phyloP scores from a whole-genome alignment of 2,329 filamentous ascomycete species.

The Cercospora berteroae region DNA sequence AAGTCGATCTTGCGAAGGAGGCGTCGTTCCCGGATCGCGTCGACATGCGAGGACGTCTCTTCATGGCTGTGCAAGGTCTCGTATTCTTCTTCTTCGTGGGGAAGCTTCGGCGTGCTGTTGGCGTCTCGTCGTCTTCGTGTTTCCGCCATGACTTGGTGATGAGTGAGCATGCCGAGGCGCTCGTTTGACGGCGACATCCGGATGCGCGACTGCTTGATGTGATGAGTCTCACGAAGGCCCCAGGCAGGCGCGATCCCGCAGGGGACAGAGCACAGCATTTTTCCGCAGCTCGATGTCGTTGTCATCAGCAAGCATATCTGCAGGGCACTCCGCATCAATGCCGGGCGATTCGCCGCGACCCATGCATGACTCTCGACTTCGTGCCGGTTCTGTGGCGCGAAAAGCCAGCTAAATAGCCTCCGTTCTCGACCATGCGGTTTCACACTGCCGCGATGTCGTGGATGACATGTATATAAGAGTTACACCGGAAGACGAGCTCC shows the following conservation, averaged over 20 bases:
- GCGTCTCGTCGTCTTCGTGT: background rate
- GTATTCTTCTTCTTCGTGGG: background rate
- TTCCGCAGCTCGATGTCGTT: background rate
- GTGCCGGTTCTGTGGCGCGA: background rate
- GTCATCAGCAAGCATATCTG: background rate
- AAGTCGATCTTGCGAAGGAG: conserved; percentile 65
- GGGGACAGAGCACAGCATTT: background rate
- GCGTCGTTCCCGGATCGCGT: conserved; percentile 38
- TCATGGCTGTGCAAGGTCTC: background rate
- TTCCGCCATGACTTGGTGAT: background rate
- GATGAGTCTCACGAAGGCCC: background rate
- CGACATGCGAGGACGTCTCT: background rate
- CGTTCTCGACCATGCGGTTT: background rate
- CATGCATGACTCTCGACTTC: background rate
- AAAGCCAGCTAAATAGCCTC: conserved; percentile 1
- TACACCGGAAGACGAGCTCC: background rate
- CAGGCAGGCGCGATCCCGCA: background rate
- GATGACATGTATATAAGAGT: background rate
- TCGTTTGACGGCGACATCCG: background rate
- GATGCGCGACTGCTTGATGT: background rate
- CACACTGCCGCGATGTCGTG: background rate
- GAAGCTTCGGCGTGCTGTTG: background rate
- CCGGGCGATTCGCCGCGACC: background rate
- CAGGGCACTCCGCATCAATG: background rate
- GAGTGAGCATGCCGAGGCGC: background rate